Base-by-base conservation (phyloP, 139 green algal species). In the Parachlorella kessleri region DNA sequence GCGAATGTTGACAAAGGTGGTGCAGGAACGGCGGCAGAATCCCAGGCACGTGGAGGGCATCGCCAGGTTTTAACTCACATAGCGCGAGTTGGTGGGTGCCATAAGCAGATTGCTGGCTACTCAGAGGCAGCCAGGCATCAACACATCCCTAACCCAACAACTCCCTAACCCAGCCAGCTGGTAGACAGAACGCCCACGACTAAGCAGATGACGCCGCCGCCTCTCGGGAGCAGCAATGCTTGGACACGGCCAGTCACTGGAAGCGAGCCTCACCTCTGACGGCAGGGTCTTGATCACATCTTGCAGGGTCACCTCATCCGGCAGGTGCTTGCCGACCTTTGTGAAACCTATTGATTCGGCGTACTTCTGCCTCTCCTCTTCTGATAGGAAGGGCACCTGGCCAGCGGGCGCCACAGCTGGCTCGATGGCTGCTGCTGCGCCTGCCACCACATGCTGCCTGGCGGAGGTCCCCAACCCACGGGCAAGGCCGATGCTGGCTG, bases 261-360 rank as follows among this genome's bases (percentile, higher is more conserved):
- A n/a, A n/a, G n/a, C n/a, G n/a, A n/a, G n/a, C n/a, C 86, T 55
- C 80, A 95, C 94, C 81, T 95, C 88, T 0, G 76, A 41, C 5
- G 96, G 96, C 80, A 99, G 85, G 21, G 86, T 86, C 78, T 92
- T 90, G 42, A 98, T 91, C 42, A 99, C 91, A 40, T 98, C 81
- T 2, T 82, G 88, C 10, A 99, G 86, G 0, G 89, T 92, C 7
- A 98, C 90, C 28, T 73, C 71, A 28, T 95, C 86, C 8, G 95
- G 95, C 64, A 99, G 81, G 73, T 97, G 91, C 55, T 90, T 87
- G 32, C 93, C 95, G 74, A 98, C 96, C 10, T 66, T 84, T n/a
- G 81, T 70, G 88, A 95, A 98, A 35, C 95, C 94, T 77, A 92
- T 80, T 72, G 96, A 38, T 72, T 90, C 40, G 1, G 88, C 87